phyloP scores from a whole-genome alignment of 179 eudicot genomes.

The Beta lomatogona region DNA sequence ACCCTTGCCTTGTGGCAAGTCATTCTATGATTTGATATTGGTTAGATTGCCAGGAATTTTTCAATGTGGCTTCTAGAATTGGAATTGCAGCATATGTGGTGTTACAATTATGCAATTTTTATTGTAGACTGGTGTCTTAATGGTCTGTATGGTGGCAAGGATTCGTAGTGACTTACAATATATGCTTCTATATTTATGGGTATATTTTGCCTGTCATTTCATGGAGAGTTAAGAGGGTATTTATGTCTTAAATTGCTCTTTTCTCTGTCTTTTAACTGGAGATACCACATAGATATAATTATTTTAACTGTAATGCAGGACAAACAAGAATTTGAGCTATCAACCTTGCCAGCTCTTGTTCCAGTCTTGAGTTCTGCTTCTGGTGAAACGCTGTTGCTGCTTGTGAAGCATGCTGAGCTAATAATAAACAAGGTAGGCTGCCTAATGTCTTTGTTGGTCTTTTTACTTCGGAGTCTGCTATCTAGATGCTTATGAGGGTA shows the following conservation, averaged over 20 bases:
- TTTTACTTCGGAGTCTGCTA: background rate
- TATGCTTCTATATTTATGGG: conserved; percentile 1
- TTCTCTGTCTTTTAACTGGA: background rate
- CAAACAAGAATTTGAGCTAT: conserved; percentile 86
- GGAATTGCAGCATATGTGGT: background rate
- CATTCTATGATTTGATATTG: no score
- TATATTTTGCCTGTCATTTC: background rate
- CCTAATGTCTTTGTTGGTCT: conserved; percentile 1
- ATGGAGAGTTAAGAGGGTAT: background rate
- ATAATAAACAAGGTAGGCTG: conserved; percentile 76
- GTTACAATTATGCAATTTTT: background rate
- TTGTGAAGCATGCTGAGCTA: conserved; percentile 94
- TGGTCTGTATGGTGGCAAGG: background rate
- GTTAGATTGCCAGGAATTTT: no score
- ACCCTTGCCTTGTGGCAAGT: no score
- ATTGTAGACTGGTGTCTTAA: background rate
- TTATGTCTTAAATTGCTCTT: background rate
- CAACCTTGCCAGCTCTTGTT: conserved; percentile 92
- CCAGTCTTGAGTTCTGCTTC: conserved; percentile 88
- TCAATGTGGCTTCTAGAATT: no score
- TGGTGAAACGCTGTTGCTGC: conserved; percentile 85
- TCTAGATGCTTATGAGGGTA: background rate
- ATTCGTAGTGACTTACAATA: background rate
- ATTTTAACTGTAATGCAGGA: conserved; percentile 51
- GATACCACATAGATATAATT: background rate